Conservation (phyloP, 2,329 filamentous ascomycete genomes). For the Acephala macrosclerotiorum region DNA sequence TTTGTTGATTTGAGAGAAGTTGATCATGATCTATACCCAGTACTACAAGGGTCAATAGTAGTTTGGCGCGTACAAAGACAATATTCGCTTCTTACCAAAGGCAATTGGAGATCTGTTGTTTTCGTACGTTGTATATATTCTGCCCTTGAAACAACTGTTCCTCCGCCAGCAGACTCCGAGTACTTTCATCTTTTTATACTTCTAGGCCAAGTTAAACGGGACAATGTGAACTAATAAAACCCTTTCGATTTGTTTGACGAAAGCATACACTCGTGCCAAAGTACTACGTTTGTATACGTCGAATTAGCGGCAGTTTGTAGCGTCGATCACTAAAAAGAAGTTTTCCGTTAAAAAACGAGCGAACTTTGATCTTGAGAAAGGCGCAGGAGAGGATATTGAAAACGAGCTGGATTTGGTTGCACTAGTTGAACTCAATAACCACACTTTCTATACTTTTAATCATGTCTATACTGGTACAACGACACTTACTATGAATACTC, state of each 20-base stretch:
- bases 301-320: too few species aligned
- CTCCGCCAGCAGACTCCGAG: slow-evolving; percentile 10
- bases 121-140: slow-evolving; percentile 22
- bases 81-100: too few species aligned
- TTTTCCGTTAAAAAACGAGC: too few species aligned
- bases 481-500: slow-evolving; percentile 14
- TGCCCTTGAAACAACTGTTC: slow-evolving; percentile 24
- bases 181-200: slow-evolving; percentile 22
- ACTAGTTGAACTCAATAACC: slow-evolving; percentile 26
- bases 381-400: slow-evolving; percentile 17
- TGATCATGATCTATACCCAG: slow-evolving; percentile 27
- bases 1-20: slow-evolving; percentile 24
- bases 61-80: slow-evolving; percentile 9
- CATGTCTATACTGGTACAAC: slow-evolving; percentile 24
- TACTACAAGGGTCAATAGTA: slow-evolving; percentile 31
- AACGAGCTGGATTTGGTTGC: slow-evolving; percentile 25
- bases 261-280: too few species aligned
- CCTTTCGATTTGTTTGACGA: slow-evolving; percentile 17
- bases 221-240: slow-evolving; percentile 21
- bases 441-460: slow-evolving; percentile 26
- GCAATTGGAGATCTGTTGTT: slow-evolving; percentile 28
- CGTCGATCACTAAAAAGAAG: too few species aligned
- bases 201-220: slow-evolving; percentile 23
- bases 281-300: too few species aligned
- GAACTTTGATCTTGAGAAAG: too few species aligned